Conservation (phyloP, 108 stramenopile species). For the Fragilaria radians region DNA sequence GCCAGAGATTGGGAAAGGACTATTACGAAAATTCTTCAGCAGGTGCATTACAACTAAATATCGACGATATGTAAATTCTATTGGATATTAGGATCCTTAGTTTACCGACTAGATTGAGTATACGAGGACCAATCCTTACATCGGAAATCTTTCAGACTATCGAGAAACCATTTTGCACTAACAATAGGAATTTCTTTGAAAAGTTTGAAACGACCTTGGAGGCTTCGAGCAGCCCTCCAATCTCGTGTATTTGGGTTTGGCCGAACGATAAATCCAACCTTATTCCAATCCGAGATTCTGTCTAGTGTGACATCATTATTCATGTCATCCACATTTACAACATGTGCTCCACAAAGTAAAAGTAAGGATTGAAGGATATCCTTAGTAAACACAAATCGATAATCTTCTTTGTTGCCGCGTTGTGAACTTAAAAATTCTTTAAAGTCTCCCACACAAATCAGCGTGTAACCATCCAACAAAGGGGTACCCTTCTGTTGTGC, state of each 20-base stretch:
- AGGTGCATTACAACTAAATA: slow-evolving; percentile 65
- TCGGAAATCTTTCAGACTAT: slow-evolving; percentile 33
- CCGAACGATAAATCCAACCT: slow-evolving; percentile 17
- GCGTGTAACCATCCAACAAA: slow-evolving; percentile 23
- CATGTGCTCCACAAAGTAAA: slow-evolving; percentile 36
- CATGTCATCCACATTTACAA: neutral
- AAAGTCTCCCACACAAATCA: slow-evolving; percentile 32
- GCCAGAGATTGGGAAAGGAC: slow-evolving; percentile 59
- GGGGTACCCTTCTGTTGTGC: slow-evolving; percentile 1
- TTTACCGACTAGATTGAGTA: neutral
- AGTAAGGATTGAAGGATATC: slow-evolving; percentile 23
- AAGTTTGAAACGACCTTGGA: neutral
- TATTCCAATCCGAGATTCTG: slow-evolving; percentile 12
- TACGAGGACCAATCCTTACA: neutral
- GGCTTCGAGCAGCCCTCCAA: neutral
- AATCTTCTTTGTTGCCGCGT: slow-evolving; percentile 2
- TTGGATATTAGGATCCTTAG: neutral
- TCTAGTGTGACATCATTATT: slow-evolving; percentile 20
- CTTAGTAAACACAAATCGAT: slow-evolving; percentile 4
- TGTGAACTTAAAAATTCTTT: slow-evolving; percentile 13
- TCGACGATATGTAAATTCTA: slow-evolving; percentile 59
- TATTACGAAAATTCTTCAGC: slow-evolving; percentile 46
- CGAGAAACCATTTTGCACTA: slow-evolving; percentile 32
- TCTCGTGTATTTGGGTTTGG: slow-evolving; percentile 12
- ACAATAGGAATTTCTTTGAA: slow-evolving; percentile 12